Evolutionary conservation across 345 rosid species (phyloP).

Genomic region (Reutealis trisperma): DNA sequence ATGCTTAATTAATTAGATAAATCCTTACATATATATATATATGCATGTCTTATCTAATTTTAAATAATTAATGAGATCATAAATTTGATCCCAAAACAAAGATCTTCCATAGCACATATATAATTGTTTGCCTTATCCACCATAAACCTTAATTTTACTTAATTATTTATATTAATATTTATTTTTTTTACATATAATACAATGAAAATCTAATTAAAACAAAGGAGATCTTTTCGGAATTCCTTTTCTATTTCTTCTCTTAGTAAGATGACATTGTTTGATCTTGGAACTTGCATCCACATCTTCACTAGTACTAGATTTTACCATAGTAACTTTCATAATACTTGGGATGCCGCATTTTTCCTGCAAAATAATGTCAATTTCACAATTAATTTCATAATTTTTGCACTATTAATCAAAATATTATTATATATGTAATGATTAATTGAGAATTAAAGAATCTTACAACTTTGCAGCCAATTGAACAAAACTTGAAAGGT

Average conservation of each 20-base stretch:
- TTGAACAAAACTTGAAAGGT: not conserved
- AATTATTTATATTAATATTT: too few relatives aligned
- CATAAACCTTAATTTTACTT: not conserved
- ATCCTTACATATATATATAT: too few relatives aligned
- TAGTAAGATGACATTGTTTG: not conserved
- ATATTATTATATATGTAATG: too few relatives aligned
- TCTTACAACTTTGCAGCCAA: not conserved
- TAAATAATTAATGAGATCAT: not conserved
- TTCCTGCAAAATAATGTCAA: not conserved
- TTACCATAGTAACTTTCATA: too few relatives aligned
- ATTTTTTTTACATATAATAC: not conserved
- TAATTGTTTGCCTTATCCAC: not conserved
- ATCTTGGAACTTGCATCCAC: too few relatives aligned
- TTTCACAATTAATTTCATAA: too few relatives aligned
- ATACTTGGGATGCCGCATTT: not conserved
- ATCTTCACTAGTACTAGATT: too few relatives aligned
- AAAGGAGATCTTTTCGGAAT: slow-evolving; percentile 6
- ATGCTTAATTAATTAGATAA: too few relatives aligned
- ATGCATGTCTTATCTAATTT: too few relatives aligned
- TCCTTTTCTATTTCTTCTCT: not conserved
- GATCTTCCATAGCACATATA: not conserved
- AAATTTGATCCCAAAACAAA: not conserved
- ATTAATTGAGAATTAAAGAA: not conserved
- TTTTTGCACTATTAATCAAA: not conserved
- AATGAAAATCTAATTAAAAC: slow-evolving; percentile 13